A percentile compares a stretch with the other conserved stretches of the same genome.
These are phyloP conservation scores for Phtheirospermum japonicum DNA, from an alignment of 257 asterid genomes.

Conservation along the genomic window DNA sequence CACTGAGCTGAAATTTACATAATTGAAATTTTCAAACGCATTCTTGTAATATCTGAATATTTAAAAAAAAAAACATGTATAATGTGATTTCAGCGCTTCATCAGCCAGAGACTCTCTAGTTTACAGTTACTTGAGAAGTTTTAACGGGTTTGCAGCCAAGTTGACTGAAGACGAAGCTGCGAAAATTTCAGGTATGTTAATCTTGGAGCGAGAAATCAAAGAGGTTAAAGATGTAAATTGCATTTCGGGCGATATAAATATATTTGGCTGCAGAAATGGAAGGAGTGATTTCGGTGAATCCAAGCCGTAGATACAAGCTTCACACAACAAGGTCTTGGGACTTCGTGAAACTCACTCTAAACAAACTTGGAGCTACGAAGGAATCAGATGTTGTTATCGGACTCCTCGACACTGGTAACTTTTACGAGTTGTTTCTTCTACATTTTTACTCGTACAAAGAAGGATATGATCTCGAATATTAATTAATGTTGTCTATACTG, in stretches of 20 bases:
- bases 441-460: no score
- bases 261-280: constrained; percentile 35
- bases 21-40: no score
- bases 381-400: constrained; percentile 44
- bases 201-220: not conserved
- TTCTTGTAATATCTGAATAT: no score
- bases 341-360: constrained; percentile 35
- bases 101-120: constrained; percentile 41
- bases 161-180: constrained; percentile 43
- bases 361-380: constrained; percentile 32
- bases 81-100: constrained; percentile 32
- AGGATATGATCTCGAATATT: no score
- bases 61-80: no score
- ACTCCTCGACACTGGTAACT: constrained; percentile 43
- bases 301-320: constrained; percentile 32
- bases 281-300: constrained; percentile 48
- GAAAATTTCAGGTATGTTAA: constrained; percentile 31
- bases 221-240: not conserved
- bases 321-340: constrained; percentile 63
- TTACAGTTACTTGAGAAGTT: constrained; percentile 49
- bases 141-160: constrained; percentile 67
- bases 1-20: no score
- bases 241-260: not conserved
- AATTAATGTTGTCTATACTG: no score
- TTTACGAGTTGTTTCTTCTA: no score